Conservation (phyloP, 768 basidiomycete genomes). For the Tricholoma hemisulphureum region DNA sequence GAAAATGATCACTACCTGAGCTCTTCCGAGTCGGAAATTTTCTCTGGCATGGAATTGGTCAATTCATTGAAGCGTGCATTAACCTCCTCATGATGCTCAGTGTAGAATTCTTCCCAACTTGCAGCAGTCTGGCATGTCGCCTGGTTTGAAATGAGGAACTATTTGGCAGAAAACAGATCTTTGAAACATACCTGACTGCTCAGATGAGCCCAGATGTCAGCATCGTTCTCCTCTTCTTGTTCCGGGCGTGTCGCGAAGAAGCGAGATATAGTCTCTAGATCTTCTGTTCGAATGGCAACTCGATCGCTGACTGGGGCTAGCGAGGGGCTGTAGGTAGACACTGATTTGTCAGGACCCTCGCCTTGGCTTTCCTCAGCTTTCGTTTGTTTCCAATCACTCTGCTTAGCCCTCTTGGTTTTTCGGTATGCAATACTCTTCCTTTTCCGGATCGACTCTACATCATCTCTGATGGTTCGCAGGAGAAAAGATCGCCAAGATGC, state of each 20-base stretch:
- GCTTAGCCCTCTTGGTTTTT: conserved; percentile 32
- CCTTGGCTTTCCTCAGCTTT: conserved; percentile 13
- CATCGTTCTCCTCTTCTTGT: conserved; percentile 40
- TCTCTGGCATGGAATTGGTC: conserved; percentile 5
- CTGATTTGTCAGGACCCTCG: neutral
- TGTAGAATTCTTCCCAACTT: conserved; percentile 55
- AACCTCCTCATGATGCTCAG: conserved; percentile 40
- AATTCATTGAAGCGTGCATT: conserved; percentile 38
- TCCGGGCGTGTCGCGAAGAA: conserved; percentile 50
- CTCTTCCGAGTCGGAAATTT: conserved; percentile 4
- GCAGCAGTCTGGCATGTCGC: conserved; percentile 37
- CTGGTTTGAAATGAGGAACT: conserved; percentile 23
- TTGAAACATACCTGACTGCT: conserved; percentile 40
- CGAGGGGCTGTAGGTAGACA: neutral
- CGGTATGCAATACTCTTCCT: conserved; percentile 50
- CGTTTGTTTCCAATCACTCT: conserved; percentile 6
- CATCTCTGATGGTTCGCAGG: conserved; percentile 26
- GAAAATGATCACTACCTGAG: neutral
- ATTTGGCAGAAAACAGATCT: conserved; percentile 2
- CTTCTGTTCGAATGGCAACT: conserved; percentile 25
- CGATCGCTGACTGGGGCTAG: neutral
- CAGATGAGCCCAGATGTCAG: conserved; percentile 51
- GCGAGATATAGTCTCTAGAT: conserved; percentile 49
- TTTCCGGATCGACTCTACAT: conserved; percentile 49
- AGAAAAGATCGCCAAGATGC: conserved; percentile 52